Base-by-base conservation (phyloP, 1,139 yeast genomes). In the Blastobotrys ciferrii region DNA sequence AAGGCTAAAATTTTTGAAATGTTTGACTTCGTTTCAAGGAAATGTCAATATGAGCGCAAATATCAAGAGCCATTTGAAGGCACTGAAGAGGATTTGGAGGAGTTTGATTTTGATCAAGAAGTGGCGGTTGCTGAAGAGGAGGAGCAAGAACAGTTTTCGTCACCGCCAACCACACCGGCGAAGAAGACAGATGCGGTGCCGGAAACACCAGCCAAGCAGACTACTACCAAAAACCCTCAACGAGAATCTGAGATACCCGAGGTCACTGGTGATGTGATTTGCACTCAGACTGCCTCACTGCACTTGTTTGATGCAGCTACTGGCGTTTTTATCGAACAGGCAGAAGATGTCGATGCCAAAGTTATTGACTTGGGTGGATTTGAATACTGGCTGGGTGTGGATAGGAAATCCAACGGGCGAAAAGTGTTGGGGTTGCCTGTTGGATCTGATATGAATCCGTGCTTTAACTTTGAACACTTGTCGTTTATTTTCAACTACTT, bases 41-140 rank as follows among this genome's bases (percentile, higher is more conserved):
- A 77, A 52, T 87, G 96, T 61, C 79, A 84, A 56, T 91, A 78
- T 62, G 96, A 89, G 65, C 77, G 81, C 58, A 87, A 85, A 61
- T 86, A 84, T 64, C 79, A 75, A 56, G 75, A 68, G 53, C 70
- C 82, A 2, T 76, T 84, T n/a, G 73, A 73, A 12, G 77, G 78
- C 7, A 64, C 74, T 2, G 69, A 67, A 11, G 63, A 66, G 1
- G 82, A 81, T 45, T 69, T 86, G 51, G 69, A 72, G 38, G 88
- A 84, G 57, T 84, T 86, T 58, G 71, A 72, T 18, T 68, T 68
- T 55, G 53, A 50, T 20, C 73, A 71, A 40, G 69, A 61, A 52
- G 54, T 46, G 18, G 41, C 41, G 5, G 33, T 23, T 9, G 48
- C 12, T 5, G 20, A 37, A 14, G 41, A 6, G 25, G 20, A 20